Evolutionary conservation across 768 basidiomycete genomes (phyloP), one percentile per base, ranked within the genome.

Genomic region (Auriscalpium microsporum): DNA sequence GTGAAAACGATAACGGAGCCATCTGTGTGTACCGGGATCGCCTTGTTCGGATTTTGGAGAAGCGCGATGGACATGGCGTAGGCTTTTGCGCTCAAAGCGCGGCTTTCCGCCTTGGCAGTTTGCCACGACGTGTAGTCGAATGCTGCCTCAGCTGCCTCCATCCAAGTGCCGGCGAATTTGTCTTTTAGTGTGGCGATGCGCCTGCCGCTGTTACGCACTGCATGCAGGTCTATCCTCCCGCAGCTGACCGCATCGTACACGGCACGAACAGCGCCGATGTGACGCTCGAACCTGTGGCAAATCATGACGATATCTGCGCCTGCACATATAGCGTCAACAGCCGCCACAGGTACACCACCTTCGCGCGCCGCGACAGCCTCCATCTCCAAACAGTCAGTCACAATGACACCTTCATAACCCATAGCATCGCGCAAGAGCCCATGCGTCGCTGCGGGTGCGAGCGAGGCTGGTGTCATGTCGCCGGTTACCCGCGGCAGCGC

Each of bases 371-470:
- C 75, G 14, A 87, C 78, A 10, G 87, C 85, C 48, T 82, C 82
- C 86, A 89, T 87, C 69, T 87, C 86, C 21, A 88, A 68, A 62
- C 86, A 87, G 63, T 87, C 86, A 1, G 86, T 87, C 33, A 87
- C 84, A 19, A 86, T 67, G 38, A 87, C 76, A 0, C 84, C 84
- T 4, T 70, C 49, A 65, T 76, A 88, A 0, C 71, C 70, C 62
- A 87, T 58, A 44, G 78, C 72, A 2, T 68, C 65, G 45, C 82
- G 74, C 45, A 87, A 68, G 11, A 87, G 63, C 13, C 68, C 76
- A 0, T 72, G 80, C 28, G 80, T 82, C 23, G 85, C 75, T 44
- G 61, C 61, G 2, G 69, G 65, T 1, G 83, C 83, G 21, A 87
- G 73, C 7, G 86, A 87, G 34, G 75, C 75, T 4, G 86, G 85